Percentiles rank a stretch among this genome's conserved stretches.
These are phyloP conservation scores for Bipolaris victoriae DNA, from an alignment of 2,329 filamentous ascomycete species.

Conservation along the genomic window DNA sequence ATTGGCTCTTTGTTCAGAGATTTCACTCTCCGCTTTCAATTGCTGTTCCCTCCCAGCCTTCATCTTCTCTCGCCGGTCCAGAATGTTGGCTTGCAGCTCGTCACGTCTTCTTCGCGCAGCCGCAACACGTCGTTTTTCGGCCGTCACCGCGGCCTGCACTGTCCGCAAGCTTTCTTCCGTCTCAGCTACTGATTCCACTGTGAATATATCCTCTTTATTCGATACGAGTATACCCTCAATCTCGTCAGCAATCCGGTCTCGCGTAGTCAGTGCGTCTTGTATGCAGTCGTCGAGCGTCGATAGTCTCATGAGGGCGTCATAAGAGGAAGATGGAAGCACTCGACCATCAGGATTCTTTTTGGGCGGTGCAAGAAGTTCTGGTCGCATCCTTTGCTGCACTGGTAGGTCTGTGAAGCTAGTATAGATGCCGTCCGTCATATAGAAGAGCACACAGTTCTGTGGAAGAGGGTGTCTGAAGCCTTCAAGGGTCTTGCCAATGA, in stretches of 20 bases:
- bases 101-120: slow-evolving; percentile 67
- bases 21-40: slow-evolving; percentile 63
- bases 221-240: slow-evolving; percentile 64
- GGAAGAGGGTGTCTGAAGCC: slow-evolving; percentile 75
- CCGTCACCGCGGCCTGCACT: slow-evolving; percentile 60
- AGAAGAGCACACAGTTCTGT: slow-evolving; percentile 81
- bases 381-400: slow-evolving; percentile 46
- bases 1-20: slow-evolving; percentile 58
- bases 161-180: slow-evolving; percentile 53
- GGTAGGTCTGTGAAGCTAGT: slow-evolving; percentile 73
- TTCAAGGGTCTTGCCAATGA: slow-evolving; percentile 69
- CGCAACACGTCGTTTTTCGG: slow-evolving; percentile 71
- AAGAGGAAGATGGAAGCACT: slow-evolving; percentile 74
- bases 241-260: slow-evolving; percentile 75
- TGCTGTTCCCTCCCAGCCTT: slow-evolving; percentile 66
- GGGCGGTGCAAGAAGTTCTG: slow-evolving; percentile 40
- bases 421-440: slow-evolving; percentile 86
- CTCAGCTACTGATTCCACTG: slow-evolving; percentile 50
- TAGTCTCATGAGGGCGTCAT: slow-evolving; percentile 85
- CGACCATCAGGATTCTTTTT: slow-evolving; percentile 54
- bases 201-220: slow-evolving; percentile 47
- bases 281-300: slow-evolving; percentile 89
- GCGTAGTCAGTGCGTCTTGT: slow-evolving; percentile 82
- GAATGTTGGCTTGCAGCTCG: slow-evolving; percentile 71
- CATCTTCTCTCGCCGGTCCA: slow-evolving; percentile 71